Conservation (phyloP, 768 basidiomycete genomes). For the Termitomyces sp. region DNA sequence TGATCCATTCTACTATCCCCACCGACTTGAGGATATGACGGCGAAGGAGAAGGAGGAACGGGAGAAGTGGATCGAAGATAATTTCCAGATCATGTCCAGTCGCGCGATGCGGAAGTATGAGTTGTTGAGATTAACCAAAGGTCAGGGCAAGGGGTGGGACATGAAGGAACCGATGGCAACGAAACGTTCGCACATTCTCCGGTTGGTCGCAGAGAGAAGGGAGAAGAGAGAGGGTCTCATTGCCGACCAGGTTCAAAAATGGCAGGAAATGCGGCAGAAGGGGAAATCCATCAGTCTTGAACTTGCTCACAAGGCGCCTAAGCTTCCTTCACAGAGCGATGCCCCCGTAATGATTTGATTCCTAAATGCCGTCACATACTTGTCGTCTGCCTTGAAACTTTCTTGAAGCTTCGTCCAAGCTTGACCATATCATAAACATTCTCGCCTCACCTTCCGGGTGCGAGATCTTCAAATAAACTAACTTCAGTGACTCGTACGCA, state of each 20-base stretch:
- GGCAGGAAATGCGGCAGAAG: slow-evolving; percentile 27
- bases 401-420: not conserved
- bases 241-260: slow-evolving; percentile 25
- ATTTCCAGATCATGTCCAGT: slow-evolving; percentile 43
- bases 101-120: slow-evolving; percentile 31
- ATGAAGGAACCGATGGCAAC: slow-evolving; percentile 36
- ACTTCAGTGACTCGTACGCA: not conserved
- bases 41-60: slow-evolving; percentile 45
- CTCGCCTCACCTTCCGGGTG: not conserved
- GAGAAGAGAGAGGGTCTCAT: slow-evolving; percentile 34
- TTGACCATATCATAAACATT: not conserved
- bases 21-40: slow-evolving; percentile 72
- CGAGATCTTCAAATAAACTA: not conserved
- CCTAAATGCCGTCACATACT: not conserved
- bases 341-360: not conserved
- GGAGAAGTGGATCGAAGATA: slow-evolving; percentile 57
- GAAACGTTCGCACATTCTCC: slow-evolving; percentile 40
- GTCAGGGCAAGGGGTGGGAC: slow-evolving; percentile 35
- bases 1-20: slow-evolving; percentile 92
- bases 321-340: slow-evolving; percentile 1
- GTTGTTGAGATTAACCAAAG: slow-evolving; percentile 31
- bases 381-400: not conserved
- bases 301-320: not conserved
- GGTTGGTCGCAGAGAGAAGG: slow-evolving; percentile 36
- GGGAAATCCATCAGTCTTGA: slow-evolving; percentile 21